phyloP scores from a whole-genome alignment of 129 eudicot species.

The Daucus carota region DNA sequence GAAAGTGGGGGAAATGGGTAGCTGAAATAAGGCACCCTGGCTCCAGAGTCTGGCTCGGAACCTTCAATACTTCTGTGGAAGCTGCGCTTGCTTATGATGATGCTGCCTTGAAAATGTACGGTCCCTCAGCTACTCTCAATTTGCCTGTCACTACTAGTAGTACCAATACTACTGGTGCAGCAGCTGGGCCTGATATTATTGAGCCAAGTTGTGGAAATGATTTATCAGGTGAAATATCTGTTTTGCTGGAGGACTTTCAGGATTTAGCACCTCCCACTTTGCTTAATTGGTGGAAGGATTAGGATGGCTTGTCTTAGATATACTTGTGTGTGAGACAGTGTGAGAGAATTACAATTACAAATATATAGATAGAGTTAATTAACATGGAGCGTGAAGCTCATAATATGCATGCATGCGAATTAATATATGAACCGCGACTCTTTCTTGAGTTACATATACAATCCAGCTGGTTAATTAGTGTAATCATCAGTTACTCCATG shows the following conservation, averaged over 20 bases:
- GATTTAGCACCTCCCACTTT: neutral
- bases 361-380: too few relatives aligned
- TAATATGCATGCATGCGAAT: neutral
- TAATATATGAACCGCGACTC: too few relatives aligned
- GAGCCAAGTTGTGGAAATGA: neutral
- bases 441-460: too few relatives aligned
- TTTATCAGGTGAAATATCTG: neutral
- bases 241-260: neutral
- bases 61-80: neutral
- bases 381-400: too few relatives aligned
- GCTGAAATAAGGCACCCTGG: slow-evolving; percentile 1
- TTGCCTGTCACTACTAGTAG: neutral
- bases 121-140: neutral
- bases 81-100: slow-evolving; percentile 3
- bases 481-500: too few relatives aligned
- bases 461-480: too few relatives aligned
- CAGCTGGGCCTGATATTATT: neutral
- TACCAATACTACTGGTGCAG: neutral
- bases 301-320: neutral
- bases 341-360: neutral
- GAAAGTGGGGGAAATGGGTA: neutral
- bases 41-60: neutral
- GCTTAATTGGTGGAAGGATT: neutral
- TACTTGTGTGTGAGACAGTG: neutral
- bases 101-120: neutral